Conservation (phyloP, 2,329 filamentous ascomycete species). For the Colletotrichum eremochloae region DNA sequence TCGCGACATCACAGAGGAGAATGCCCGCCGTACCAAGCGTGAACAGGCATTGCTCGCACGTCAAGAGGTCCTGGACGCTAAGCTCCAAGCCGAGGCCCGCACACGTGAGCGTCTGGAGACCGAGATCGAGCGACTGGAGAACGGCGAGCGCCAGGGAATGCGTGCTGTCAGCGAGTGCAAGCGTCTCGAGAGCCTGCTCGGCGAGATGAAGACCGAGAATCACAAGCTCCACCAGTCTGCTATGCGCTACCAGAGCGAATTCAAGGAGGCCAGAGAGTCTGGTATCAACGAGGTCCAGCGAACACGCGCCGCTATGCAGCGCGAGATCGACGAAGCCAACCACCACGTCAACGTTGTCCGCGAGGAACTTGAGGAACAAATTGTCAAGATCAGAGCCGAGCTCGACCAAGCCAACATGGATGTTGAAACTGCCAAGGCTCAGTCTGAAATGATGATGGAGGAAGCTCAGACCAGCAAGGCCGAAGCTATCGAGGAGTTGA, state of each 20-base stretch:
- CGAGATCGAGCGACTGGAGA: slow-evolving; percentile 75
- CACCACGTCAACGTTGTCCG: slow-evolving; percentile 87
- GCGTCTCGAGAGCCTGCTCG: slow-evolving; percentile 67
- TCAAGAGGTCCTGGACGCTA: slow-evolving; percentile 83
- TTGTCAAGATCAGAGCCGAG: slow-evolving; percentile 78
- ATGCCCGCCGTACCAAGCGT: slow-evolving; percentile 81
- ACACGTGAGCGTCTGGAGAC: slow-evolving; percentile 76
- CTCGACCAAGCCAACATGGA: slow-evolving; percentile 84
- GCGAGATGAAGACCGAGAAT: slow-evolving; percentile 75
- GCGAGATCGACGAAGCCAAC: slow-evolving; percentile 85
- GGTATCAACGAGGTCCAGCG: slow-evolving; percentile 85
- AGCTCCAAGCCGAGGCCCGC: slow-evolving; percentile 80
- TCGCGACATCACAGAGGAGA: slow-evolving; percentile 85
- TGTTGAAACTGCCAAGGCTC: slow-evolving; percentile 82
- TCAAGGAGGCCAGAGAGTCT: slow-evolving; percentile 85
- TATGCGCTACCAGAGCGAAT: slow-evolving; percentile 81
- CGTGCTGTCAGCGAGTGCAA: slow-evolving; percentile 73
- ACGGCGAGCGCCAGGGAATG: slow-evolving; percentile 74
- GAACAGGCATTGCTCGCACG: slow-evolving; percentile 84
- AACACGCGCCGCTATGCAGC: slow-evolving; percentile 82
- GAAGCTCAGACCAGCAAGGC: slow-evolving; percentile 80
- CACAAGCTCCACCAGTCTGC: slow-evolving; percentile 78
- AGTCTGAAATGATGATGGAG: slow-evolving; percentile 86
- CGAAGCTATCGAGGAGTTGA: slow-evolving; percentile 63
- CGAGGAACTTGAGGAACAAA: slow-evolving; percentile 84